Conservation (phyloP, 495 filamentous ascomycete genomes). For the Emericellopsis terricola region DNA sequence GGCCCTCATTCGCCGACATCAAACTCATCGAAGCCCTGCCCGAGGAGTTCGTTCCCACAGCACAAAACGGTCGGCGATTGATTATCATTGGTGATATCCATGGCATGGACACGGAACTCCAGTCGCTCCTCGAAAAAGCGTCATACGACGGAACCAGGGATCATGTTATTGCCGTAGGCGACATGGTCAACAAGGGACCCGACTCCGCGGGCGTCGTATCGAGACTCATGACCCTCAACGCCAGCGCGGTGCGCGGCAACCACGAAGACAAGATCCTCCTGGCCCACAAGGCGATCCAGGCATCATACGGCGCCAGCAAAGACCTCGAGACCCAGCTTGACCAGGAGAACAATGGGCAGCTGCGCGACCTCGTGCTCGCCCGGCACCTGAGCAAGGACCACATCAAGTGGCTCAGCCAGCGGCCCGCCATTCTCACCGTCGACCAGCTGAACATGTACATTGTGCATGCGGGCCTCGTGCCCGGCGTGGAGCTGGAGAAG, state of each 20-base stretch:
- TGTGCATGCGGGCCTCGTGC: constrained; percentile 73
- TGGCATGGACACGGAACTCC: constrained; percentile 54
- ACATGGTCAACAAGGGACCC: constrained; percentile 79
- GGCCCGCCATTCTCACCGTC: constrained; percentile 48
- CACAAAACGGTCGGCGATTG: constrained; percentile 19
- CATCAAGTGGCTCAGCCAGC: constrained; percentile 47
- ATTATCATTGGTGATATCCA: constrained; percentile 83
- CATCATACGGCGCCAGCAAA: constrained; percentile 1
- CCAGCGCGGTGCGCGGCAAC: constrained; percentile 76
- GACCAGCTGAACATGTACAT: constrained; percentile 35
- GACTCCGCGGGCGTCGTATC: constrained; percentile 65
- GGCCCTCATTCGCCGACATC: constrained; percentile 14
- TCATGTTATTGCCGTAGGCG: constrained; percentile 68
- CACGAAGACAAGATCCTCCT: constrained; percentile 70
- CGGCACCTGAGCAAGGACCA: constrained; percentile 28
- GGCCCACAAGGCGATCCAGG: constrained; percentile 1
- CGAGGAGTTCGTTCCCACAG: constrained; percentile 13
- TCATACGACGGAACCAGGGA: constrained; percentile 44
- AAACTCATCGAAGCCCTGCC: constrained; percentile 17
- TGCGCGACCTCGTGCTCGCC: constrained; percentile 14
- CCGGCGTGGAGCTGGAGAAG: constrained; percentile 46
- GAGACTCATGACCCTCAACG: constrained; percentile 45
- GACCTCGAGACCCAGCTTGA: constrained; percentile 2
- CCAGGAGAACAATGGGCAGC: constrained; percentile 16
- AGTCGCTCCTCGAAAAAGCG: constrained; percentile 46